Evolutionary conservation across 441 rosid species (phyloP).

Genomic region (Aquilaria agallochum): DNA sequence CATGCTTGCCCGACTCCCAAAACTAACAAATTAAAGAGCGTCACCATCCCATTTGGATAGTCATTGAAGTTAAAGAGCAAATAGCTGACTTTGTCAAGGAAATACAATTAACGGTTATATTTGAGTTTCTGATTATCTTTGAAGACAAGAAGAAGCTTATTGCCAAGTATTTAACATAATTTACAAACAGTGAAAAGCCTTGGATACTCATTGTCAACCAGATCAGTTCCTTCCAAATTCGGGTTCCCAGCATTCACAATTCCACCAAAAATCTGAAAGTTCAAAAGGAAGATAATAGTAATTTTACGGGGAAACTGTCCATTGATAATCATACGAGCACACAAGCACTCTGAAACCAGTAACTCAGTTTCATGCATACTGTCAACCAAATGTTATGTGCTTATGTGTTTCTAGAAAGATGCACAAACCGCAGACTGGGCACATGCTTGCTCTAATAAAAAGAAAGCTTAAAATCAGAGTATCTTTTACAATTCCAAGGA

Average conservation of each 20-base stretch:
- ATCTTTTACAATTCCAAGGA: neutral
- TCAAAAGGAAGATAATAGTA: neutral
- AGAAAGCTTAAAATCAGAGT: no score
- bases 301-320: no score
- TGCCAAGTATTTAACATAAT: neutral
- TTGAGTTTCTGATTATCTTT: neutral
- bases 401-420: no score
- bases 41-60: conserved; percentile 98
- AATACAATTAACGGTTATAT: conserved; percentile 12
- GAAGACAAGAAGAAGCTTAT: conserved; percentile 1
- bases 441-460: no score
- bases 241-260: conserved; percentile 88
- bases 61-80: conserved; percentile 90
- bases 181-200: conserved; percentile 9
- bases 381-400: no score
- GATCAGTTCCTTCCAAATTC: conserved; percentile 48
- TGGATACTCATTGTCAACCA: conserved; percentile 89
- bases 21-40: conserved; percentile 90
- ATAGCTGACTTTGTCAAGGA: conserved; percentile 70
- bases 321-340: no score
- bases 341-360: no score
- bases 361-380: no score
- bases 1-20: conserved; percentile 93
- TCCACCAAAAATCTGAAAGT: conserved; percentile 80
- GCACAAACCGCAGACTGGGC: no score